Evolutionary conservation across 805 yeast genomes (phyloP).

Genomic region (Ogataea haglerorum): DNA sequence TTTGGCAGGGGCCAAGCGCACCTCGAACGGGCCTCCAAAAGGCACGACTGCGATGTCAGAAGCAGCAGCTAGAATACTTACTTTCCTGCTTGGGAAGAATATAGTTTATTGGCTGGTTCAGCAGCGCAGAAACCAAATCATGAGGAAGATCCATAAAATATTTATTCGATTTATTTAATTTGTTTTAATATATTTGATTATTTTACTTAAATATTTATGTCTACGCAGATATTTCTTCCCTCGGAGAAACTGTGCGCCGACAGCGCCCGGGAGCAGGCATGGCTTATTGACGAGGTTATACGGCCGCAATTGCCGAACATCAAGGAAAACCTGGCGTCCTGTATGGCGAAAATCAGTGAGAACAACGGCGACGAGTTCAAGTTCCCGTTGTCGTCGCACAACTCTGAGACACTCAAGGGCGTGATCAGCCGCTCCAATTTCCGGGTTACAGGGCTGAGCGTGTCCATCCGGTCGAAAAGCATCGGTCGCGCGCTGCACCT

Average conservation of each 20-base stretch:
- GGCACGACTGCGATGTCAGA: slow-evolving; percentile 19
- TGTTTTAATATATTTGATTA: neutral
- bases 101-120: slow-evolving; percentile 33
- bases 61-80: slow-evolving; percentile 21
- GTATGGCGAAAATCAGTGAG: slow-evolving; percentile 38
- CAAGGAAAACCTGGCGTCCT: slow-evolving; percentile 40
- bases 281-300: slow-evolving; percentile 48
- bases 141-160: slow-evolving; percentile 9
- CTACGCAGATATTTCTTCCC: slow-evolving; percentile 23
- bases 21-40: slow-evolving; percentile 28
- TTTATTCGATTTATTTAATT: neutral
- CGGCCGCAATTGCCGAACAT: slow-evolving; percentile 47
- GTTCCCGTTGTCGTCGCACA: slow-evolving; percentile 54
- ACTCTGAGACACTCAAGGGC: slow-evolving; percentile 59
- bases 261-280: slow-evolving; percentile 33
- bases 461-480: slow-evolving; percentile 35
- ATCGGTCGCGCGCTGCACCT: slow-evolving; percentile 38
- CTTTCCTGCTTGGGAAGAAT: slow-evolving; percentile 39
- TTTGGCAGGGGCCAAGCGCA: slow-evolving; percentile 10
- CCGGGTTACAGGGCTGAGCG: slow-evolving; percentile 46
- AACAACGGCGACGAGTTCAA: slow-evolving; percentile 42
- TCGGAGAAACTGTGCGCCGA: slow-evolving; percentile 11
- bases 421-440: slow-evolving; percentile 54
- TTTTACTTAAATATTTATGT: slow-evolving; percentile 15
- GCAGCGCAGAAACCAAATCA: slow-evolving; percentile 23